phyloP scores from a whole-genome alignment of 1,284 basidiomycete genomes.

The Ustilago trichophora region DNA sequence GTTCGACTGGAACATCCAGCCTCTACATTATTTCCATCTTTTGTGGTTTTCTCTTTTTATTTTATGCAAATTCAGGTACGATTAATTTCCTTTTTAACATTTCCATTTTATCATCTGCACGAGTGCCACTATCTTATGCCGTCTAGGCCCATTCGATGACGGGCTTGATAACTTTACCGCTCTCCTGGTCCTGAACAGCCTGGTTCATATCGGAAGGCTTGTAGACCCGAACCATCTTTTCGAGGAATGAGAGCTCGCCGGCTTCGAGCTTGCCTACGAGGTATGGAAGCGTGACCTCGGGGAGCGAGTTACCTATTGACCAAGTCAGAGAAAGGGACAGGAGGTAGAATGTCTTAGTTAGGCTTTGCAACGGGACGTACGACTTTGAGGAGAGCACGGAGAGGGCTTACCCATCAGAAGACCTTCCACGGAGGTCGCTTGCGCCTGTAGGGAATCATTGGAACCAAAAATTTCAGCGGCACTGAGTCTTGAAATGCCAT shows the following conservation, averaged over 20 bases:
- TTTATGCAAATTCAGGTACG: not conserved
- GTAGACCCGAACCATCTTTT: slow-evolving; percentile 31
- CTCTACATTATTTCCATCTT: too few species aligned
- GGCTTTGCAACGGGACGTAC: too few species aligned
- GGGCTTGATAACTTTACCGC: slow-evolving; percentile 39
- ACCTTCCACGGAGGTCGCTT: slow-evolving; percentile 19
- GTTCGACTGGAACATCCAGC: too few species aligned
- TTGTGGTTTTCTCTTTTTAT: too few species aligned
- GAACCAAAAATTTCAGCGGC: too few species aligned
- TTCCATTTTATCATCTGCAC: too few species aligned
- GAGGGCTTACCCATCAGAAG: slow-evolving; percentile 22
- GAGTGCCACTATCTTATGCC: too few species aligned
- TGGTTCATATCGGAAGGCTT: slow-evolving; percentile 34
- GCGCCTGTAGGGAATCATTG: too few species aligned
- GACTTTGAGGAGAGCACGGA: not conserved
- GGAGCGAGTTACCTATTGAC: slow-evolving; percentile 30
- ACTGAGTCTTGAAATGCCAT: too few species aligned
- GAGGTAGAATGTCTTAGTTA: too few species aligned
- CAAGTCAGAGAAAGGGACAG: too few species aligned
- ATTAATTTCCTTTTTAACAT: too few species aligned
- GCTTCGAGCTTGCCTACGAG: slow-evolving; percentile 27
- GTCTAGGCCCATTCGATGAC: slow-evolving; percentile 39
- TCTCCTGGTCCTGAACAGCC: slow-evolving; percentile 27
- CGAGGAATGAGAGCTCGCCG: slow-evolving; percentile 22
- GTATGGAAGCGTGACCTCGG: slow-evolving; percentile 25